Evolutionary conservation across 768 basidiomycete genomes (phyloP).

Genomic region (Lenzites betulinus): DNA sequence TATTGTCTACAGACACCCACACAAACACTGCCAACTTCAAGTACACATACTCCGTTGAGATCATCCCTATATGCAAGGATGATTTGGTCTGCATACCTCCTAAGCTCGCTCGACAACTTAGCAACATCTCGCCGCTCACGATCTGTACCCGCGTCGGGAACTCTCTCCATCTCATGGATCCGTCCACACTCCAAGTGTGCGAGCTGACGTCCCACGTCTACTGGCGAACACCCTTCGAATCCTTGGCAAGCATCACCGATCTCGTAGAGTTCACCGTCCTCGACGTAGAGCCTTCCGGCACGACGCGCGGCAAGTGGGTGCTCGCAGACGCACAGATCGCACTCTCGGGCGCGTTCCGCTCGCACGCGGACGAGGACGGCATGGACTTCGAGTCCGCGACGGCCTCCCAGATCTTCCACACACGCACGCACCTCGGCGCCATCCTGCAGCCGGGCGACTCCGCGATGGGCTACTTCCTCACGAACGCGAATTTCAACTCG

Average conservation of each 20-base stretch:
- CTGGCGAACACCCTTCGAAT: slow-evolving; percentile 90
- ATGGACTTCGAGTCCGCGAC: slow-evolving; percentile 67
- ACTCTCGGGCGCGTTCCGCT: slow-evolving; percentile 76
- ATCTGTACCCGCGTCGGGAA: slow-evolving; percentile 92
- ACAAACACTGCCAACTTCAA: slow-evolving; percentile 94
- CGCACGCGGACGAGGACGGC: slow-evolving; percentile 45
- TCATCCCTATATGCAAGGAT: slow-evolving; percentile 96
- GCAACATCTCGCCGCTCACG: slow-evolving; percentile 87
- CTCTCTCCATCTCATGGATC: slow-evolving; percentile 89
- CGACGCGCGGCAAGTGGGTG: slow-evolving; percentile 73
- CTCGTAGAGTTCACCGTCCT: slow-evolving; percentile 94
- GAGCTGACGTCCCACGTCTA: slow-evolving; percentile 80
- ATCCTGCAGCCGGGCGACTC: slow-evolving; percentile 95
- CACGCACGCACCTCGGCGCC: slow-evolving; percentile 93
- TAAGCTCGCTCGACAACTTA: slow-evolving; percentile 78
- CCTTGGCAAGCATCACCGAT: slow-evolving; percentile 80
- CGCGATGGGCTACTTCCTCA: slow-evolving; percentile 87
- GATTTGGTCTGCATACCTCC: slow-evolving; percentile 89
- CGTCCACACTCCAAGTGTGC: slow-evolving; percentile 77
- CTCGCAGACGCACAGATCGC: slow-evolving; percentile 91
- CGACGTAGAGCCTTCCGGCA: slow-evolving; percentile 86
- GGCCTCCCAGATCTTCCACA: slow-evolving; percentile 83
- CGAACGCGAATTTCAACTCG: slow-evolving; percentile 91
- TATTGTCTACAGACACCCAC: slow-evolving; percentile 92
- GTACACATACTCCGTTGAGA: slow-evolving; percentile 97